Evolutionary conservation across 768 basidiomycete genomes (phyloP), one percentile per base, ranked within the genome.

Genomic region (Suillus weaverae): DNA sequence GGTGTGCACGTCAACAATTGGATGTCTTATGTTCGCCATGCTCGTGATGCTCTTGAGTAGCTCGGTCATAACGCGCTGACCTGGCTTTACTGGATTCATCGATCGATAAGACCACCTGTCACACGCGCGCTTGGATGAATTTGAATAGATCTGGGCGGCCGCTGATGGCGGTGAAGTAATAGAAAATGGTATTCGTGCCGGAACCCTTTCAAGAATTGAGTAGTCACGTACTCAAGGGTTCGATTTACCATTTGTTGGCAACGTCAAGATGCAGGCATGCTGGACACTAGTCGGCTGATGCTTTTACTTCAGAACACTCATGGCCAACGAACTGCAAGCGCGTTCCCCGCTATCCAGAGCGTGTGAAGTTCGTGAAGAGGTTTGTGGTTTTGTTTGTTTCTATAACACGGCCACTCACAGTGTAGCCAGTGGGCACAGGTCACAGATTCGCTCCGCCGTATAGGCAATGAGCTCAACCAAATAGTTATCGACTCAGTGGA

Each of bases 1-100:
- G 5, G 91, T 92, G 80, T 95, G 94, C 38, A 95, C 81, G 78
- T 95, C 94, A 53, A 95, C 85, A 51, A 92, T 77, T 2, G 86
- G 79, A 36, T 69, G 68, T 46, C 68, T 73, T 41, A 75, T 63
- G 65, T 48, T 62, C 67, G 73, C 48, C 62, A 62, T 61, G 20
- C 62, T 35, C 5, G 69, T 39, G 0, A 62, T 61, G 26, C 62
- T 68, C 48, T 55, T 74, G 61, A 69, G 69, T 32, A 77, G 53
- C 54, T 70, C 66, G 62, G 71, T 66, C 76, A 69, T 71, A 56
- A 74, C 16, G 39, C 61, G 57, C 56, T 62, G 62, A 32, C 53
- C 62, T 60, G 51, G 68, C 20, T 44, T 77, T 64, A 65, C 67
- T 63, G 67, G 64, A 69, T 57, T 68, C 72, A 76, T 77, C 68